phyloP scores from a whole-genome alignment of 2,329 filamentous ascomycete species.

The Rhinocladiella mackenziei region DNA sequence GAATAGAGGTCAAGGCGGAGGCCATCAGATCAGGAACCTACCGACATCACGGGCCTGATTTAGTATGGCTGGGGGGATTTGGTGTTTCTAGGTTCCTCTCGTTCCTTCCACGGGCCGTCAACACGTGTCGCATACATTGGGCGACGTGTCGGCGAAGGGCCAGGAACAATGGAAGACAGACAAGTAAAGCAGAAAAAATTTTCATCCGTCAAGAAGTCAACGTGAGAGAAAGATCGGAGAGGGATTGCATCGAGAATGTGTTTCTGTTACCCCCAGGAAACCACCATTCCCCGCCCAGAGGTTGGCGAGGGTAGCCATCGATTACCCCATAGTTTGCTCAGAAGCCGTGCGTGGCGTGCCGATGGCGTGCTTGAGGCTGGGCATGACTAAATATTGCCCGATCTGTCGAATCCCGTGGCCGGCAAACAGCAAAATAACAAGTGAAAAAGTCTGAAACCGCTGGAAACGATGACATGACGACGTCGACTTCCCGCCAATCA shows the following conservation, averaged over 20 bases:
- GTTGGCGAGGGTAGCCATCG: background rate
- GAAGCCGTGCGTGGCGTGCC: conserved; percentile 15
- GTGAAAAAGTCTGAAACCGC: too few species aligned
- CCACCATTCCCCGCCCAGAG: conserved; percentile 21
- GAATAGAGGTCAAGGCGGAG: too few species aligned
- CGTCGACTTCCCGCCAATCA: conserved; percentile 10
- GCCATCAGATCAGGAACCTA: too few species aligned
- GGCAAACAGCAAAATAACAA: too few species aligned
- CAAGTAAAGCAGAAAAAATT: background rate
- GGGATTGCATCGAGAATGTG: conserved; percentile 3
- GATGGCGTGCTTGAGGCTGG: conserved; percentile 20
- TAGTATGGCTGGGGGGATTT: too few species aligned
- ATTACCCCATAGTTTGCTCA: conserved; percentile 28
- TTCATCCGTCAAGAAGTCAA: too few species aligned
- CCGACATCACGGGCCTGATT: too few species aligned
- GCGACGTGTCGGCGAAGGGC: too few species aligned
- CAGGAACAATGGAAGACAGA: too few species aligned
- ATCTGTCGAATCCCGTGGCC: conserved; percentile 2
- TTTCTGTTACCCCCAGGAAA: conserved; percentile 37
- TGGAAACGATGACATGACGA: conserved; percentile 9
- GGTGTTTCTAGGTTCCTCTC: too few species aligned
- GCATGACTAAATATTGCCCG: conserved; percentile 24
- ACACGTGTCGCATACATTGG: background rate
- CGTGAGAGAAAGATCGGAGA: conserved; percentile 7
- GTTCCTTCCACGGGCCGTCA: background rate